phyloP scores from a whole-genome alignment of 202 grass and related monocot genomes.

The Zizania palustris region DNA sequence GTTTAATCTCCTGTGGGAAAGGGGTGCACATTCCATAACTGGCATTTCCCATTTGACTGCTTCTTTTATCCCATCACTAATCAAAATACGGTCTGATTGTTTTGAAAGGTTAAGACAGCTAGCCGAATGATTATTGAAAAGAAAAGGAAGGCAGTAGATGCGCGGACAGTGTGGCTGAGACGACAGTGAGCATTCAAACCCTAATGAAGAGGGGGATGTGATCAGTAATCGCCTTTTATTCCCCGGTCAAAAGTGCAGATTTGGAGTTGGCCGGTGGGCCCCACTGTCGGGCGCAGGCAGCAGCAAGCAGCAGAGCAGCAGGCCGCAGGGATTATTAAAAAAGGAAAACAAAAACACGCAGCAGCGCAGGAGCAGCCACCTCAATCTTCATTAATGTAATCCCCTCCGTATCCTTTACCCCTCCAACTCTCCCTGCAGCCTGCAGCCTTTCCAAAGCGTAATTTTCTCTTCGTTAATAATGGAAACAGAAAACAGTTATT shows the following conservation, averaged over 20 bases:
- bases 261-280: slow-evolving; percentile 20
- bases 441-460: no score
- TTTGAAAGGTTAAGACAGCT: no score
- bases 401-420: background rate
- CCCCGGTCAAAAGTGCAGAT: slow-evolving; percentile 43
- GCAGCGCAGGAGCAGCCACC: slow-evolving; percentile 15
- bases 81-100: no score
- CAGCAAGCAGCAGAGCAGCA: background rate
- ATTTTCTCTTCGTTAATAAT: no score
- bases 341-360: slow-evolving; percentile 13
- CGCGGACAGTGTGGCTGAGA: no score
- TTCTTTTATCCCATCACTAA: slow-evolving; percentile 36
- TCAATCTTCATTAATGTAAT: slow-evolving; percentile 35
- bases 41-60: slow-evolving; percentile 22
- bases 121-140: no score
- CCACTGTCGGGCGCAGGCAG: background rate
- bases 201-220: slow-evolving; percentile 30
- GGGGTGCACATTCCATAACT: slow-evolving; percentile 32
- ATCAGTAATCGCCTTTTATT: slow-evolving; percentile 10
- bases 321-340: background rate
- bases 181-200: slow-evolving; percentile 28
- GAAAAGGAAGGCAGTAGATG: no score
- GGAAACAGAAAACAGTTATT: no score
- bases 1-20: slow-evolving; percentile 26
- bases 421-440: no score